These are phyloP conservation scores for Adenanthera pavonina DNA, from an alignment of 306 rosid genomes.

Conservation along the genomic window DNA sequence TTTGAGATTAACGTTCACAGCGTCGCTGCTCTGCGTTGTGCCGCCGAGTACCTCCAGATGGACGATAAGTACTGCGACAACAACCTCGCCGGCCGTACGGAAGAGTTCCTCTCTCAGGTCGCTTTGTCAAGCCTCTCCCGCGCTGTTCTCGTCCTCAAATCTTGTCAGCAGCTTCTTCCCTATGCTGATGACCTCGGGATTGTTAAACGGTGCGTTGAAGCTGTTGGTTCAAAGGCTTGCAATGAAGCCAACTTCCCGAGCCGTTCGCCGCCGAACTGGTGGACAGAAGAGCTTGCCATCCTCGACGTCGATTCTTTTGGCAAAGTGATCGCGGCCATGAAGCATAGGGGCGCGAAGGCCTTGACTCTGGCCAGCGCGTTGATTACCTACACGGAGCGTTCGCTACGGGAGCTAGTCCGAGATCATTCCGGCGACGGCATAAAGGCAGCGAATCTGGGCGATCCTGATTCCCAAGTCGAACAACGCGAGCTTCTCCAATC, in stretches of 20 bases:
- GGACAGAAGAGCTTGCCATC: constrained; percentile 82
- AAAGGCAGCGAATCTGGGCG: constrained; percentile 1
- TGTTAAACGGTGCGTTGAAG: constrained; percentile 63
- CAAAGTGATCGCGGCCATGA: constrained; percentile 67
- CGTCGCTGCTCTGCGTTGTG: constrained; percentile 78
- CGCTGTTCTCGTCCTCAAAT: constrained; percentile 66
- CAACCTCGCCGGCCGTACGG: constrained; percentile 75
- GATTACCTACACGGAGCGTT: constrained; percentile 70
- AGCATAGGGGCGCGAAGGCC: constrained; percentile 58
- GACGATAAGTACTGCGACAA: constrained; percentile 65
- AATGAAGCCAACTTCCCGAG: constrained; percentile 76
- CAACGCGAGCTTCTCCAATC: constrained; percentile 68
- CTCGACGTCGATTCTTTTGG: constrained; percentile 61
- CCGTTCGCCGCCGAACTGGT: constrained; percentile 85
- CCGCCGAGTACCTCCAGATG: constrained; percentile 86
- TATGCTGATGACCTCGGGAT: constrained; percentile 57
- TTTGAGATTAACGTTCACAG: constrained; percentile 83
- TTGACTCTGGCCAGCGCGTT: constrained; percentile 64
- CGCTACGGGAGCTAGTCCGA: constrained; percentile 80
- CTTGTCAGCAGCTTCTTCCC: constrained; percentile 66
- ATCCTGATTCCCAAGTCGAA: constrained; percentile 39
- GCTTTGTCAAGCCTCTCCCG: constrained; percentile 67
- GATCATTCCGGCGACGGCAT: constrained; percentile 70
- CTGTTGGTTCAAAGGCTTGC: constrained; percentile 55
- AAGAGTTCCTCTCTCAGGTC: constrained; percentile 73